Percentiles rank a stretch among this genome's conserved stretches.
Evolutionary conservation across 495 filamentous ascomycete genomes (phyloP).

Genomic region (Talaromyces ruber): DNA sequence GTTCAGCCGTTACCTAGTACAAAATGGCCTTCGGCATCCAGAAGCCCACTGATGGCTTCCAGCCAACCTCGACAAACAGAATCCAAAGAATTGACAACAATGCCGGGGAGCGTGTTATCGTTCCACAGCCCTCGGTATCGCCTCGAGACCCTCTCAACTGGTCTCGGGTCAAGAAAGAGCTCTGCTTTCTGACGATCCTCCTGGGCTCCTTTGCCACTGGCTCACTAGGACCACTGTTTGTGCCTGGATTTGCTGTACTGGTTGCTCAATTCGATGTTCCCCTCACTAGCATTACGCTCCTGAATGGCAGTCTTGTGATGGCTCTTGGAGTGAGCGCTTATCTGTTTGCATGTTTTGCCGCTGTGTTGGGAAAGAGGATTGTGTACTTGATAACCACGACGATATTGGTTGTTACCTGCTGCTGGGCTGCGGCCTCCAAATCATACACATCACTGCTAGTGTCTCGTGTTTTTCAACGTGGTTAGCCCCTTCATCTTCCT

Average conservation of each 20-base stretch:
- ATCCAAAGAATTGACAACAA: background rate
- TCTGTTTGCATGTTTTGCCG: background rate
- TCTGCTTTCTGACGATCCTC: slow-evolving; percentile 19
- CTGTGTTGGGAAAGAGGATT: background rate
- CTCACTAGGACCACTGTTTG: background rate
- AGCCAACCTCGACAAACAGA: background rate
- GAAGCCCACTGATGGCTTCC: background rate
- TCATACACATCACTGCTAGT: background rate
- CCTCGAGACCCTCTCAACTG: slow-evolving; percentile 27
- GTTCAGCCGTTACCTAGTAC: background rate
- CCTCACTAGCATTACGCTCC: background rate
- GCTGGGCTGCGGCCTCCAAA: background rate
- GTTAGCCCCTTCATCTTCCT: background rate
- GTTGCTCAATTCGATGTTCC: background rate
- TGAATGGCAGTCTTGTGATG: background rate
- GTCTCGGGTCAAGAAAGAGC: slow-evolving; percentile 20
- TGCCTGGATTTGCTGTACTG: background rate
- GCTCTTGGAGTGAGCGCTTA: background rate
- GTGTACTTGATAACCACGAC: background rate
- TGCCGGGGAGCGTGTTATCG: slow-evolving; percentile 8
- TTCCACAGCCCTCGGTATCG: slow-evolving; percentile 18
- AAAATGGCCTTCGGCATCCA: background rate
- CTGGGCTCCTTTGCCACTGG: background rate
- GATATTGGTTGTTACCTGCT: background rate
- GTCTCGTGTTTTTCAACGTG: background rate